phyloP scores from a whole-genome alignment of 306 rosid genomes.

The Senna tora region DNA sequence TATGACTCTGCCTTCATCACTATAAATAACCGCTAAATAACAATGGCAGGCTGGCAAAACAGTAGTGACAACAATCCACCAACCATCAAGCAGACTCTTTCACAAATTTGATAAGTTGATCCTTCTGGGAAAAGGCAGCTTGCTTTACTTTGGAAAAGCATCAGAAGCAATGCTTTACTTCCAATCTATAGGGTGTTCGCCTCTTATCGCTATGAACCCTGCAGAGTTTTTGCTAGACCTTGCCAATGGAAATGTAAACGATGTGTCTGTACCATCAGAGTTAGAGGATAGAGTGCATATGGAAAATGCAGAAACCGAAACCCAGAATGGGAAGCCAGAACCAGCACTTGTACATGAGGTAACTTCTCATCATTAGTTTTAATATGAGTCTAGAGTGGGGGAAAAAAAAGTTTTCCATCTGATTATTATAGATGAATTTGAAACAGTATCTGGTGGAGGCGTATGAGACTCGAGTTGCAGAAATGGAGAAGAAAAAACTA shows the following conservation, averaged over 20 bases:
- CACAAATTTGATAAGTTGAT: constrained; percentile 96
- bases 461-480: constrained; percentile 76
- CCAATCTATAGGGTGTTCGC: constrained; percentile 85
- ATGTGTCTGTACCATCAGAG: constrained; percentile 90
- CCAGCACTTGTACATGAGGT: constrained; percentile 92
- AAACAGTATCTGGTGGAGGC: constrained; percentile 88
- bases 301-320: constrained; percentile 61
- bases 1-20: constrained; percentile 7
- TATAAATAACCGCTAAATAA: constrained; percentile 19
- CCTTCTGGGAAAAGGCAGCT: constrained; percentile 94
- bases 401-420: constrained; percentile 16
- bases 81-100: constrained; percentile 95
- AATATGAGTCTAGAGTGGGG: neutral
- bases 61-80: constrained; percentile 95
- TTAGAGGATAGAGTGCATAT: constrained; percentile 81
- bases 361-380: constrained; percentile 35
- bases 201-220: constrained; percentile 94
- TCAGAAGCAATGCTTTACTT: constrained; percentile 80
- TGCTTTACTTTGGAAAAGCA: constrained; percentile 94
- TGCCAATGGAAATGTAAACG: constrained; percentile 86
- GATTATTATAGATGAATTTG: constrained; percentile 21
- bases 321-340: constrained; percentile 69
- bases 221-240: constrained; percentile 97
- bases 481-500: constrained; percentile 74
- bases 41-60: constrained; percentile 88